Conservation (phyloP, 2,329 filamentous ascomycete genomes). For the Cladophialophora chaetospira region DNA sequence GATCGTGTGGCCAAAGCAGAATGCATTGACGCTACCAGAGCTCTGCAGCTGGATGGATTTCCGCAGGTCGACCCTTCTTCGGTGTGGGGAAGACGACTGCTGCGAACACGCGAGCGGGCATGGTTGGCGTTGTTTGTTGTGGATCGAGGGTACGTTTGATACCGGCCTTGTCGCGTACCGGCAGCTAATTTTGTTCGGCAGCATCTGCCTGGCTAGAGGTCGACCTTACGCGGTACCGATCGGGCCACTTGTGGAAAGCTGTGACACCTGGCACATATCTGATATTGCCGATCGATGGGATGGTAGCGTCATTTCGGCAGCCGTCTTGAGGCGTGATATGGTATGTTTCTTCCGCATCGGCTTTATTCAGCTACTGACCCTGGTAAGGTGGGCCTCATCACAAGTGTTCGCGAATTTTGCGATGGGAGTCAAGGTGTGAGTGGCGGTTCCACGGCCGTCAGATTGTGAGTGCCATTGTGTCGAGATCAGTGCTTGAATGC, state of each 20-base stretch:
- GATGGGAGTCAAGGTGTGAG: constrained; percentile 40
- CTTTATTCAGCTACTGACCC: neutral
- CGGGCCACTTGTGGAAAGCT: constrained; percentile 66
- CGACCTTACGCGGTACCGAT: constrained; percentile 69
- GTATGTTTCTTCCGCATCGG: constrained; percentile 40
- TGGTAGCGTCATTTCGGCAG: constrained; percentile 71
- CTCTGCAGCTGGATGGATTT: constrained; percentile 69
- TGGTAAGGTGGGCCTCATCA: constrained; percentile 33
- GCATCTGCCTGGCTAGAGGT: constrained; percentile 68
- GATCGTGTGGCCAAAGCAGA: constrained; percentile 63
- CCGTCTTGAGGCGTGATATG: constrained; percentile 67
- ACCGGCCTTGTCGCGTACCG: neutral
- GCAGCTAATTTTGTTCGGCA: constrained; percentile 1
- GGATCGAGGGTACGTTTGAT: constrained; percentile 56
- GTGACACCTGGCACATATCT: constrained; percentile 69
- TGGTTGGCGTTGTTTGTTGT: constrained; percentile 74
- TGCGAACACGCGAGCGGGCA: constrained; percentile 66
- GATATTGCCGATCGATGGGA: constrained; percentile 67
- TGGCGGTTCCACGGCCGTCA: constrained; percentile 40
- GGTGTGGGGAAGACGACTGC: constrained; percentile 60
- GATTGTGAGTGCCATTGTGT: constrained; percentile 18
- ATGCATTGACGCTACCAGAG: constrained; percentile 68
- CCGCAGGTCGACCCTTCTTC: constrained; percentile 63
- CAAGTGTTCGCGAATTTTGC: constrained; percentile 40
- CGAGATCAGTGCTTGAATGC: too few species aligned